Percentiles rank a stretch among this genome's conserved stretches.
These are phyloP conservation scores for Ophiostoma australiae DNA, from an alignment of 2,329 filamentous ascomycete genomes.

Conservation along the genomic window DNA sequence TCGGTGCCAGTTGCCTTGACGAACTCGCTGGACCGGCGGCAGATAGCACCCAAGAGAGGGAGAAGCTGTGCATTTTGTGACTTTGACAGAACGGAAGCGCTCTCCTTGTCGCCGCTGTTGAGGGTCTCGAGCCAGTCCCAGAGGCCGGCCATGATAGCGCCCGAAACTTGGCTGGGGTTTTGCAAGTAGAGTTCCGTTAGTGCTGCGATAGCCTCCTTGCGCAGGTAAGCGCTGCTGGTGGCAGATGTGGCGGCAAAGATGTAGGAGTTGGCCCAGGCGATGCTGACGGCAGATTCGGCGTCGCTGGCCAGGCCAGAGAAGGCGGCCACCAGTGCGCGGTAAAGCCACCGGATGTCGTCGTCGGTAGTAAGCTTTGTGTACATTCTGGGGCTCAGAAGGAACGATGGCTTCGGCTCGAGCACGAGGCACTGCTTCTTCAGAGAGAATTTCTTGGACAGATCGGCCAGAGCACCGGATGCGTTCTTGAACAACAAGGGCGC, in stretches of 20 bases:
- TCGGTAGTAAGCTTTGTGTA: constrained; percentile 72
- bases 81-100: constrained; percentile 60
- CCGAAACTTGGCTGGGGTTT: constrained; percentile 54
- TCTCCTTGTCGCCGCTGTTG: constrained; percentile 73
- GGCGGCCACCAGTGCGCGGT: constrained; percentile 62
- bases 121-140: constrained; percentile 72
- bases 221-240: constrained; percentile 55
- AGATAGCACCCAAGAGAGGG: constrained; percentile 58
- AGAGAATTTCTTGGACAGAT: constrained; percentile 56
- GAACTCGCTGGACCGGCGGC: constrained; percentile 50
- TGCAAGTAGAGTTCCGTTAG: constrained; percentile 62
- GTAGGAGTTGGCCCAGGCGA: constrained; percentile 77
- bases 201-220: constrained; percentile 56
- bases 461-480: constrained; percentile 44
- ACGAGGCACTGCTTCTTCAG: constrained; percentile 62
- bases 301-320: constrained; percentile 49
- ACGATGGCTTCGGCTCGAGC: constrained; percentile 76
- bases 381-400: constrained; percentile 76
- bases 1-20: constrained; percentile 38
- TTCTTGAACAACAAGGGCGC: constrained; percentile 51
- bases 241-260: constrained; percentile 71
- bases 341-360: constrained; percentile 74
- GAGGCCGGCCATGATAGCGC: constrained; percentile 63
- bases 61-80: constrained; percentile 61
- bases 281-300: constrained; percentile 45